These are phyloP conservation scores for Saussurea involucrata DNA, from an alignment of 129 eudicot genomes.

Conservation along the genomic window DNA sequence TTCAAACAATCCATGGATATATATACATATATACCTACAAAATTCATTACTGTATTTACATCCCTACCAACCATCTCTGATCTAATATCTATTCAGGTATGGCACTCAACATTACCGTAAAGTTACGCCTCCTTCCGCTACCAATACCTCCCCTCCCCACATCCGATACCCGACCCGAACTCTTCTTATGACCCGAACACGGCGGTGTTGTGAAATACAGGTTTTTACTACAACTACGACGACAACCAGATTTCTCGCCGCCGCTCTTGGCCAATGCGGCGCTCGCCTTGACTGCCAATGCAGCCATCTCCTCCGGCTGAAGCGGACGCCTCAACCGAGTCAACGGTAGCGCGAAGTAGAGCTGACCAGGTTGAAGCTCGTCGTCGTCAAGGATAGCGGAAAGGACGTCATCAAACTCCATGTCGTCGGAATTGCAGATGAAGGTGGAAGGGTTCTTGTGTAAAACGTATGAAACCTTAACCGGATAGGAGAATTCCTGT, in stretches of 20 bases:
- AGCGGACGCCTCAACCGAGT: conserved; percentile 45
- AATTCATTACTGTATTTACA: conserved; percentile 25
- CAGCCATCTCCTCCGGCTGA: conserved; percentile 87
- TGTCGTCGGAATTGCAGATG: conserved; percentile 80
- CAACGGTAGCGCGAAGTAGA: conserved; percentile 68
- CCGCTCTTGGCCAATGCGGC: conserved; percentile 65
- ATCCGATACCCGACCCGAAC: conserved; percentile 45
- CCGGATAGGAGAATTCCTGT: conserved; percentile 69
- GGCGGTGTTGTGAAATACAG: conserved; percentile 12
- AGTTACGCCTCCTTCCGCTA: conserved; percentile 39
- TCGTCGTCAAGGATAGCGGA: conserved; percentile 57
- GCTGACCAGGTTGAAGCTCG: conserved; percentile 59
- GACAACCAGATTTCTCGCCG: conserved; percentile 51
- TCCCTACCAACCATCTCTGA: neutral
- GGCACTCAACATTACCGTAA: conserved; percentile 48
- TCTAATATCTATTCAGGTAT: conserved; percentile 74
- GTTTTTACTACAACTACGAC: conserved; percentile 9
- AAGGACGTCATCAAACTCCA: conserved; percentile 78
- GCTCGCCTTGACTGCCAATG: conserved; percentile 85
- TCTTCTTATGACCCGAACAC: conserved; percentile 1
- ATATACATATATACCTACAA: conserved; percentile 1
- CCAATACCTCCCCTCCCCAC: conserved; percentile 27
- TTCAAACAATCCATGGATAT: conserved; percentile 3
- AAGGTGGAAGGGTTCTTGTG: conserved; percentile 54
- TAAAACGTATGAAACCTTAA: conserved; percentile 52